phyloP scores from a whole-genome alignment of 2,329 filamentous ascomycete genomes.

The Claviceps maximensis region DNA sequence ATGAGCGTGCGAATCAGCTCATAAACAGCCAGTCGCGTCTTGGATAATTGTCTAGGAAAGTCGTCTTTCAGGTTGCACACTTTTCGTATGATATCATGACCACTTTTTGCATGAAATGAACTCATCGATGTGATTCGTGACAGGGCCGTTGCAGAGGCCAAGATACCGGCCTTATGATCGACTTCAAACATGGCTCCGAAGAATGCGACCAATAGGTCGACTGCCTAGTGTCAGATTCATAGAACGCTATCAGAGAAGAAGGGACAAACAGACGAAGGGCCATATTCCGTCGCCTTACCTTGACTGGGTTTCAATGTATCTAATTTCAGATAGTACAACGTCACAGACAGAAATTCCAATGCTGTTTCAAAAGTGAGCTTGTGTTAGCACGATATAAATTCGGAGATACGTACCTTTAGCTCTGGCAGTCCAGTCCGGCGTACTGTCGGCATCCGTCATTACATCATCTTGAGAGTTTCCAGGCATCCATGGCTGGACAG shows the following conservation, averaged over 20 bases:
- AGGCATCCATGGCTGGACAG: constrained; percentile 42
- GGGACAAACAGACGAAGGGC: neutral
- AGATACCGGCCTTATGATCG: constrained; percentile 45
- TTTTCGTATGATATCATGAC: constrained; percentile 34
- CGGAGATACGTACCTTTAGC: constrained; percentile 29
- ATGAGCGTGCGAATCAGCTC: constrained; percentile 33
- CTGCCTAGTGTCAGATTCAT: constrained; percentile 11
- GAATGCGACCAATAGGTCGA: constrained; percentile 37
- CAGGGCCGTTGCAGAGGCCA: constrained; percentile 40
- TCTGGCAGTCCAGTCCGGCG: constrained; percentile 38
- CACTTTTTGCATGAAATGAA: constrained; percentile 35
- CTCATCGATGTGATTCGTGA: constrained; percentile 35
- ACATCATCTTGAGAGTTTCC: constrained; percentile 25
- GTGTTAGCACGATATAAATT: neutral
- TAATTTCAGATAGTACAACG: constrained; percentile 33
- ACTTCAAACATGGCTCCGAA: constrained; percentile 46
- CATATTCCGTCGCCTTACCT: constrained; percentile 18
- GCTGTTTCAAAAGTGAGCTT: constrained; percentile 21
- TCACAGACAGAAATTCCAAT: constrained; percentile 42
- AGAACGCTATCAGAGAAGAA: neutral
- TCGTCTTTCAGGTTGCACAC: constrained; percentile 41
- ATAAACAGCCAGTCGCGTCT: constrained; percentile 40
- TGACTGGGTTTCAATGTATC: constrained; percentile 37
- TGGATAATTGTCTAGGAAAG: constrained; percentile 38
- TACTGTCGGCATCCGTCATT: constrained; percentile 25